Base-by-base conservation (phyloP, 768 basidiomycete genomes). In the Trametes elegans region DNA sequence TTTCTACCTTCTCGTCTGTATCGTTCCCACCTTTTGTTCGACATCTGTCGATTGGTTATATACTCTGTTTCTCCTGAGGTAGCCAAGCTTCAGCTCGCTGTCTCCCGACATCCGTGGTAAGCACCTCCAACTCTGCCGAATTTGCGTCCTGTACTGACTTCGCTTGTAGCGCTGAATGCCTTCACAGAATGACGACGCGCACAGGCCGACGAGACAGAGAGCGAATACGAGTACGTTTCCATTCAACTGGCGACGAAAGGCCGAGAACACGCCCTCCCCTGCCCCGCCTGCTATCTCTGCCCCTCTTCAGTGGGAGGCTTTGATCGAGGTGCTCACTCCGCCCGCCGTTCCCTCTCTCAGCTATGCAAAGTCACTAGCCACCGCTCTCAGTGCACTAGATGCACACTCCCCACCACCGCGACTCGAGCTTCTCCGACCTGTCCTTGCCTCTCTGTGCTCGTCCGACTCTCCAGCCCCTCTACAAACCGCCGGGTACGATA, bases 401-500 rank as follows among this genome's bases (percentile, higher is more conserved):
- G 39, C 57, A 18, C 57, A 59, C 23, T 54, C 57, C 5, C 81
- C 87, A 0, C 70, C 82, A 28, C 86, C 87, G 23, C 76, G 73
- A 32, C 70, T 76, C 23, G 72, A 79, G 23, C 56, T 66, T n/a
- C 70, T 90, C 13, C 79, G 77, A 49, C 83, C 85, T 13, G 76
- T 91, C 49, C 72, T 90, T 2, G 74, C 76, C 7, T 74, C 79
- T 1, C 73, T 91, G 10, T 90, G 89, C 65, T 68, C 74, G 34
- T 49, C 70, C 6, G 75, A 80, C 16, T 75, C 79, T 0, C 86
- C 87, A 1, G 57, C 75, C 0, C 70, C 81, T 0, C 58, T 90
- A 4, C 87, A 88, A 63, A 79, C 79, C 7, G 78, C 83, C 0
- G 90, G 89, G 0, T 88, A 77, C 60, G 89, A 91, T 53, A 81